Evolutionary conservation across 2,329 filamentous ascomycete genomes (phyloP).

Genomic region (Pyrenophora graminea): DNA sequence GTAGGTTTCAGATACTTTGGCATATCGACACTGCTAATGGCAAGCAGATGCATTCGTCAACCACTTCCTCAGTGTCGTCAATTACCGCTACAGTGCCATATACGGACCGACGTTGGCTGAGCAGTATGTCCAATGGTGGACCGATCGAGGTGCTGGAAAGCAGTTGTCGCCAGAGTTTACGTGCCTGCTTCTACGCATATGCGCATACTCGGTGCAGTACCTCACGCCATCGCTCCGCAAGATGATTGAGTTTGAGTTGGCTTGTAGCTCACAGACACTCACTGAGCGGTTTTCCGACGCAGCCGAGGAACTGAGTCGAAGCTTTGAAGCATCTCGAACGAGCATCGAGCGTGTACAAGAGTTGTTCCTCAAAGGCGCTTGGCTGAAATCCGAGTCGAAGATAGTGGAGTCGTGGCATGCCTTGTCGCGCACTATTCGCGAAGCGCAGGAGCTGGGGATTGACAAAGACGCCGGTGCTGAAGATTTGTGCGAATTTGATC

Average conservation of each 20-base stretch:
- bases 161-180: conserved; percentile 52
- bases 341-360: conserved; percentile 55
- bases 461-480: conserved; percentile 47
- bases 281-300: conserved; percentile 50
- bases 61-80: conserved; percentile 52
- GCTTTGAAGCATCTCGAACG: conserved; percentile 51
- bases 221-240: conserved; percentile 45
- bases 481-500: conserved; percentile 51
- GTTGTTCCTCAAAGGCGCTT: conserved; percentile 53
- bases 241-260: conserved; percentile 53
- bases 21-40: conserved; percentile 7
- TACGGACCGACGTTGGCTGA: conserved; percentile 53
- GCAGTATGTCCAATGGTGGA: conserved; percentile 55
- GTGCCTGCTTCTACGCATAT: conserved; percentile 53
- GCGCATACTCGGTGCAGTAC: conserved; percentile 53
- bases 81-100: conserved; percentile 54
- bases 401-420: conserved; percentile 58
- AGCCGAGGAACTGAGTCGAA: conserved; percentile 51
- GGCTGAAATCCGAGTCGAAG: conserved; percentile 54
- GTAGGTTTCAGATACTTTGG: conserved; percentile 10
- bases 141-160: conserved; percentile 40
- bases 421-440: conserved; percentile 50
- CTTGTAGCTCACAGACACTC: conserved; percentile 45
- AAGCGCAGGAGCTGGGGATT: conserved; percentile 54
- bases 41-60: conserved; percentile 52